A percentile compares a stretch with the other conserved stretches of the same genome.
phyloP scores from a whole-genome alignment of 176 grass and related monocot genomes.

The Musa itinerans region DNA sequence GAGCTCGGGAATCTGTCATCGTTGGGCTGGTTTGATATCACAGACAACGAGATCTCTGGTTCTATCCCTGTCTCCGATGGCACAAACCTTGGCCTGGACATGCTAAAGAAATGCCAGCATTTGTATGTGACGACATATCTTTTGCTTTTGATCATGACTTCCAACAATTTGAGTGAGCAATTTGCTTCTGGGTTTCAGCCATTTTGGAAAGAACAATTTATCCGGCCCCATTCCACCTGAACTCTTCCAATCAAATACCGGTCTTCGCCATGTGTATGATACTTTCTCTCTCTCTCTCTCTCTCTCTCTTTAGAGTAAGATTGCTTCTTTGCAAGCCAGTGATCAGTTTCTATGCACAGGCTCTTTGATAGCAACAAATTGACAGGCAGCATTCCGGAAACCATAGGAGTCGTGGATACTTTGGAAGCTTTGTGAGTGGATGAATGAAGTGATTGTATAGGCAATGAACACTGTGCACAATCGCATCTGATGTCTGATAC shows the following conservation, averaged over 20 bases:
- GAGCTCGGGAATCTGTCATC: slow-evolving; percentile 7
- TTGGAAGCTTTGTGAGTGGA: slow-evolving; percentile 17
- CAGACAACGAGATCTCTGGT: slow-evolving; percentile 5
- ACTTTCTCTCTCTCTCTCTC: neutral
- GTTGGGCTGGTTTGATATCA: neutral
- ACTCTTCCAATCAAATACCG: slow-evolving; percentile 8
- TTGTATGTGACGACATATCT: slow-evolving; percentile 1
- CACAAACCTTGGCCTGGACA: slow-evolving; percentile 3
- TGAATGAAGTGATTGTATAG: neutral
- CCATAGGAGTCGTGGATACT: slow-evolving; percentile 4
- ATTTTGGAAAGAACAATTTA: slow-evolving; percentile 21
- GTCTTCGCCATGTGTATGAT: slow-evolving; percentile 10
- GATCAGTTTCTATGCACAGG: neutral
- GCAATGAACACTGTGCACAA: neutral
- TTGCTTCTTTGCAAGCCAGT: neutral
- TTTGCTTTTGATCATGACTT: neutral
- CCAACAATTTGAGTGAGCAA: neutral
- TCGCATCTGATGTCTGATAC: neutral
- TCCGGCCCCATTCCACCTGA: slow-evolving; percentile 9
- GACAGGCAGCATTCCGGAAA: slow-evolving; percentile 18
- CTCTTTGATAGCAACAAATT: slow-evolving; percentile 18
- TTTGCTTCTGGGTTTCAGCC: neutral
- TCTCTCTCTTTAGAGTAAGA: neutral
- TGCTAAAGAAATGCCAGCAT: neutral
- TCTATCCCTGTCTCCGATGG: slow-evolving; percentile 5